Evolutionary conservation across 768 basidiomycete species (phyloP).

Genomic region (Glaciozyma antarctica): DNA sequence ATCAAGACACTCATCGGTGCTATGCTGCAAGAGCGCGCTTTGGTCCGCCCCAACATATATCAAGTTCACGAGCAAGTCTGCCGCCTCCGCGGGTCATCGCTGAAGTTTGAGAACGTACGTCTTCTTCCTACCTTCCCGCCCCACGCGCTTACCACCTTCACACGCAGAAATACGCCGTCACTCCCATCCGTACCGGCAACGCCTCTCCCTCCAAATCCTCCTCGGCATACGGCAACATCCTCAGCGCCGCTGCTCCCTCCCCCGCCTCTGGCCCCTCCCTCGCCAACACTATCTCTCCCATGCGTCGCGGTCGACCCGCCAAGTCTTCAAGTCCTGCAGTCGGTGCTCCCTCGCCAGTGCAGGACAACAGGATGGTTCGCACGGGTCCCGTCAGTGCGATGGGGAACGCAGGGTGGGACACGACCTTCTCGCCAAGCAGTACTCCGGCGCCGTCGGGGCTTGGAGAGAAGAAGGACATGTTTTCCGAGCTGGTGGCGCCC

Average conservation of each 20-base stretch:
- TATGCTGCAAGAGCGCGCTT: conserved; percentile 85
- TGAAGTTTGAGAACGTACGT: conserved; percentile 28
- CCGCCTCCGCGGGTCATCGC: conserved; percentile 63
- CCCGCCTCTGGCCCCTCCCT: background rate
- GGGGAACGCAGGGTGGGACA: background rate
- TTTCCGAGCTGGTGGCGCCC: conserved; percentile 11
- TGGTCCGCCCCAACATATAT: conserved; percentile 76
- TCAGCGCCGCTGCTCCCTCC: conserved; percentile 5
- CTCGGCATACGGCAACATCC: conserved; percentile 1
- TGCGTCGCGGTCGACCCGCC: conserved; percentile 32
- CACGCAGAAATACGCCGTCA: conserved; percentile 24
- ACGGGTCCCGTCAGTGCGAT: conserved; percentile 3
- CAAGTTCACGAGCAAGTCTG: conserved; percentile 77
- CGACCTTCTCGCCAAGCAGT: conserved; percentile 5
- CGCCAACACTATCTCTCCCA: conserved; percentile 27
- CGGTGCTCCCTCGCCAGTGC: background rate
- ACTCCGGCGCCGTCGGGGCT: conserved; percentile 8
- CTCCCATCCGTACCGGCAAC: background rate
- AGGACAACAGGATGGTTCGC: conserved; percentile 5
- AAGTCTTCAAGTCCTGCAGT: background rate
- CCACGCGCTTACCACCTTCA: background rate
- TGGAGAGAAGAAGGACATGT: conserved; percentile 8
- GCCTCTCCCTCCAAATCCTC: background rate
- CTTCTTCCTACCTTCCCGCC: background rate
- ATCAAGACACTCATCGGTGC: conserved; percentile 48